Evolutionary conservation across 2,329 filamentous ascomycete species (phyloP).

Genomic region (Colletotrichum musae): DNA sequence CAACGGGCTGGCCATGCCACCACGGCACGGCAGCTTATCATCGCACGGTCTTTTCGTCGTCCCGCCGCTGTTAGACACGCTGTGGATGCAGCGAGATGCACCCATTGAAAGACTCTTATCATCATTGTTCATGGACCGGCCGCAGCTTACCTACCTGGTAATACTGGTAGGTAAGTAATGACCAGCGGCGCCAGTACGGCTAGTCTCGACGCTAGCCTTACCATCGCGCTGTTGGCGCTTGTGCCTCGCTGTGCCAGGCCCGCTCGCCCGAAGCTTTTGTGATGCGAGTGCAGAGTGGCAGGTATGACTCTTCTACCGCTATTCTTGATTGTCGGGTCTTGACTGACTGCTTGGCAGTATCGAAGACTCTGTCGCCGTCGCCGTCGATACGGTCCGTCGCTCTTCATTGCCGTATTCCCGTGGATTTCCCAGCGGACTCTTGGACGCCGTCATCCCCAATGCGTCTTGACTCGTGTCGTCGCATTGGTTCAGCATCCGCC

Average conservation of each 20-base stretch:
- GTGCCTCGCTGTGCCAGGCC: constrained; percentile 7
- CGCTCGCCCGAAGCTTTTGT: constrained; percentile 4
- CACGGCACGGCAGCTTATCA: constrained; percentile 27
- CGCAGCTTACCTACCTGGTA: too few species aligned
- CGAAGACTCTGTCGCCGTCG: neutral
- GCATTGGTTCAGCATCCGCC: constrained; percentile 26
- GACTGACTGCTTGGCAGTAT: constrained; percentile 7
- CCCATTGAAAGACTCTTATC: neutral
- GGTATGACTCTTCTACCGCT: too few species aligned
- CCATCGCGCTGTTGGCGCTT: constrained; percentile 32
- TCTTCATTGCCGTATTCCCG: constrained; percentile 17
- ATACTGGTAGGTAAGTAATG: neutral
- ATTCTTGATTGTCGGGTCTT: neutral
- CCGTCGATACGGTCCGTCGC: neutral
- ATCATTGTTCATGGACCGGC: too few species aligned
- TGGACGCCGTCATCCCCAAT: constrained; percentile 23
- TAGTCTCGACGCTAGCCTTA: constrained; percentile 16
- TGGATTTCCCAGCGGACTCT: constrained; percentile 9
- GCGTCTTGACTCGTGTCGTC: constrained; percentile 39
- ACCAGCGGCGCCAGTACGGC: neutral
- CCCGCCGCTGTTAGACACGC: neutral
- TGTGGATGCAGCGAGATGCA: neutral
- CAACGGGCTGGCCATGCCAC: constrained; percentile 12
- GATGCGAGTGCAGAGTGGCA: neutral
- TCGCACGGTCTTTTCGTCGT: constrained; percentile 24